Evolutionary conservation across 441 rosid species (phyloP).

Genomic region (Mallotus repandus): DNA sequence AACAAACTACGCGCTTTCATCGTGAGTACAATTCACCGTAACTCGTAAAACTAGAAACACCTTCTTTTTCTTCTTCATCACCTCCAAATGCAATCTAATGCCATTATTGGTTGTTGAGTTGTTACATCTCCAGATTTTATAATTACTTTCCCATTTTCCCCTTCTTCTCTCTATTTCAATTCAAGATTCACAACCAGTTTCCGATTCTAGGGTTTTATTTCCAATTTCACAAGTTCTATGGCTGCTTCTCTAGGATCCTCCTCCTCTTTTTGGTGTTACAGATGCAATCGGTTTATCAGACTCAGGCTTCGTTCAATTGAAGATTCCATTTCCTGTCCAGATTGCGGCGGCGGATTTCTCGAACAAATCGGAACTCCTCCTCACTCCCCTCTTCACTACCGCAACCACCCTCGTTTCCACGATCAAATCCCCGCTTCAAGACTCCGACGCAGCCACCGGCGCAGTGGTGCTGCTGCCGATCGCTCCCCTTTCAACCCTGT

Average conservation of each 20-base stretch:
- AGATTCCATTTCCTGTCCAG: slow-evolving; percentile 44
- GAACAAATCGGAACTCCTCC: slow-evolving; percentile 35
- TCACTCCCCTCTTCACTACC: slow-evolving; percentile 17
- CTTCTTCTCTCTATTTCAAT: too few relatives aligned
- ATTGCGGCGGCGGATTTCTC: slow-evolving; percentile 50
- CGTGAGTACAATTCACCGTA: too few relatives aligned
- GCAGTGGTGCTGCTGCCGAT: slow-evolving; percentile 44
- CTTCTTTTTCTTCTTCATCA: neutral
- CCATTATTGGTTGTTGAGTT: neutral
- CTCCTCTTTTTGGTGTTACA: slow-evolving; percentile 55
- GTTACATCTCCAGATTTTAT: neutral
- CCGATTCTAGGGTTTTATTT: neutral
- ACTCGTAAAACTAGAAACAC: too few relatives aligned
- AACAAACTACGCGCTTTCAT: too few relatives aligned
- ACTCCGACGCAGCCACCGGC: slow-evolving; percentile 29
- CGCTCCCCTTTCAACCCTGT: slow-evolving; percentile 61
- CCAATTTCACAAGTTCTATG: slow-evolving; percentile 17
- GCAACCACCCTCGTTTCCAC: slow-evolving; percentile 24
- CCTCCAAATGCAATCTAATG: neutral
- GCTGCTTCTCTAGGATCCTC: slow-evolving; percentile 21
- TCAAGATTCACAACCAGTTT: too few relatives aligned
- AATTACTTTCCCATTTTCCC: too few relatives aligned
- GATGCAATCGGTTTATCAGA: slow-evolving; percentile 43
- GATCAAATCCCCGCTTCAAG: slow-evolving; percentile 26
- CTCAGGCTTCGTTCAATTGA: slow-evolving; percentile 18